Evolutionary conservation across 2,329 filamentous ascomycete species (phyloP), one percentile per base, ranked within the genome.

Genomic region (Talaromyces sp.): DNA sequence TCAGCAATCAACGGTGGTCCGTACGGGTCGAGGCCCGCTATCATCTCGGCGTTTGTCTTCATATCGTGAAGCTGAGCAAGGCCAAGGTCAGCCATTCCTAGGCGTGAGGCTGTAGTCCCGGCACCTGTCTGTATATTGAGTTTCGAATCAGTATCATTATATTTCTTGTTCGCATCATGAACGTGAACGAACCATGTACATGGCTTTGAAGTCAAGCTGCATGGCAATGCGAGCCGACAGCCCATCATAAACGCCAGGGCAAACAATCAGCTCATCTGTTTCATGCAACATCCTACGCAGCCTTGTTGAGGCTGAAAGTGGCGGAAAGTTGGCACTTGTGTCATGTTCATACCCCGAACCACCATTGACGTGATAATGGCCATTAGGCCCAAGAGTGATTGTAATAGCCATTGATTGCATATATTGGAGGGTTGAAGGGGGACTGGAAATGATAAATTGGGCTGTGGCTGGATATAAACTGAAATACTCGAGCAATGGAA

Each of bases 31-130:
- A 84, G 75, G 55, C 78, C 79, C 4, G 80, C 80, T 57, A 83
- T 79, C 80, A 82, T 84, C 63, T 80, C 80, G 8, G 81, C 81
- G 56, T 83, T 92, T 59, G 76, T 74, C 14, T 76, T 75, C 81
- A 83, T 83, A 63, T 83, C 81, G 58, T 80, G 77, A 14, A 83
- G 67, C 7, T 79, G 78, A 54, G 79, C 80, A 54, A 84, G 77
- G 24, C 78, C 81, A 9, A 83, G 68, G 64, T 83, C 80, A 24
- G 80, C 77, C 65, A 78, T 76, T 14, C 81, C 80, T 38, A 82
- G 75, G 5, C 76, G 70, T 1, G 79, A 81, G 56, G 78, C 78
- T 7, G 77, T 76, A 1, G 80, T 82, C 11, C 81, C 81, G 14
- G 80, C 80, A 17, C 81, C 80, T 8, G 81, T 83, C 80, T 81